Percentiles rank a stretch among this genome's conserved stretches.
Evolutionary conservation across 768 basidiomycete genomes (phyloP).

Genomic region (Suillus fuscotomentosus): DNA sequence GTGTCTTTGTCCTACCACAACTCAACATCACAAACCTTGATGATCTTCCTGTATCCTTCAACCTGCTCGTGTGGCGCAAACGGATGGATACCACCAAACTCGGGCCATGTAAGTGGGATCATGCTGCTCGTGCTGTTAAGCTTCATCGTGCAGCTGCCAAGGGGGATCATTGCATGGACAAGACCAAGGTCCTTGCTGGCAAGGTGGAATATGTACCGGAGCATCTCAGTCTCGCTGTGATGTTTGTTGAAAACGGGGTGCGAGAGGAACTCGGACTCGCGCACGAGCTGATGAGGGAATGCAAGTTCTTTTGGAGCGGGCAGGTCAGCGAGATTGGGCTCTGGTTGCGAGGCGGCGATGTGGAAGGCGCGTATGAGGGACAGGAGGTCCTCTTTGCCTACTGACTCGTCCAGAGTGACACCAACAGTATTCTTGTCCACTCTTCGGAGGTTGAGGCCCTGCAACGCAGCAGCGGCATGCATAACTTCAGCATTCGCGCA

Average conservation of each 20-base stretch:
- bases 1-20: not conserved
- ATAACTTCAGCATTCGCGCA: constrained; percentile 55
- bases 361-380: constrained; percentile 82
- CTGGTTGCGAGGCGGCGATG: constrained; percentile 51
- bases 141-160: constrained; percentile 98
- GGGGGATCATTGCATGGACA: constrained; percentile 93
- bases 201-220: constrained; percentile 93
- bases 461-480: constrained; percentile 62
- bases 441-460: constrained; percentile 80
- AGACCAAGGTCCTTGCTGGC: constrained; percentile 94
- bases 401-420: constrained; percentile 91
- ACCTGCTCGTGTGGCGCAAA: constrained; percentile 92
- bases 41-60: constrained; percentile 78
- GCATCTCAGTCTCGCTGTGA: constrained; percentile 98
- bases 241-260: constrained; percentile 96
- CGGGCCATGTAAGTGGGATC: constrained; percentile 94
- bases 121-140: constrained; percentile 98
- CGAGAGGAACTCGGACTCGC: constrained; percentile 69
- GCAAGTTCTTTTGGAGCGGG: constrained; percentile 37
- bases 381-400: constrained; percentile 71
- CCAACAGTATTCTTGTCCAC: constrained; percentile 78
- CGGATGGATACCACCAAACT: constrained; percentile 88
- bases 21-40: constrained; percentile 50
- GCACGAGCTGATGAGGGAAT: constrained; percentile 56
- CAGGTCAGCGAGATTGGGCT: constrained; percentile 47